A percentile compares a stretch with the other conserved stretches of the same genome.
Conservation (phyloP, 1,284 basidiomycete species). For the Agroathelia rolfsii region DNA sequence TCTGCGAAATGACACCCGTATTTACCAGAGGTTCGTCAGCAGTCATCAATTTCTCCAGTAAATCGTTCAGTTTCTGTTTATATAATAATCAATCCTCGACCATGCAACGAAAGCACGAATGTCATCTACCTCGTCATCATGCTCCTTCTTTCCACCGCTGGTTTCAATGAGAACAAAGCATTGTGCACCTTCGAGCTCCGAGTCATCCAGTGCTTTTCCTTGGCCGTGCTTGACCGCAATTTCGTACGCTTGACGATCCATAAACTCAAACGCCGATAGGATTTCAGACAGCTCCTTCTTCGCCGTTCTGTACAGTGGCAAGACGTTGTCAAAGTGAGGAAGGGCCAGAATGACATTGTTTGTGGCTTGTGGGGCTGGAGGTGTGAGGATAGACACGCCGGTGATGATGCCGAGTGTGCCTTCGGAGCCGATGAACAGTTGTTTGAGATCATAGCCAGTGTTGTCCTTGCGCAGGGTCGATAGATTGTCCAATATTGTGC, state of each 20-base stretch:
- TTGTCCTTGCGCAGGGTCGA: slow-evolving; percentile 93
- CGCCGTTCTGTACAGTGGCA: slow-evolving; percentile 59
- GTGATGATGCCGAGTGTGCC: slow-evolving; percentile 95
- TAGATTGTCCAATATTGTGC: slow-evolving; percentile 85
- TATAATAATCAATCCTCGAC: slow-evolving; percentile 6
- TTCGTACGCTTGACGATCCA: slow-evolving; percentile 84
- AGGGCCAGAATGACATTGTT: slow-evolving; percentile 73
- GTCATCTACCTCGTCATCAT: slow-evolving; percentile 80
- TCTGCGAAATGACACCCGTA: slow-evolving; percentile 91
- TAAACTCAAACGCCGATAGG: slow-evolving; percentile 95
- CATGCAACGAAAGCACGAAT: slow-evolving; percentile 5
- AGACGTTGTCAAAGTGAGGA: slow-evolving; percentile 64
- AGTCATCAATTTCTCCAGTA: slow-evolving; percentile 77
- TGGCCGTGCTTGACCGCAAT: slow-evolving; percentile 74
- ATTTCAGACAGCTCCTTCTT: slow-evolving; percentile 87
- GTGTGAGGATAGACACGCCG: slow-evolving; percentile 91
- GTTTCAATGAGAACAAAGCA: slow-evolving; percentile 96
- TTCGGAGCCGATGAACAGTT: slow-evolving; percentile 96
- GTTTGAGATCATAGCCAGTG: slow-evolving; percentile 98
- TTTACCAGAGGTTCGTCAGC: slow-evolving; percentile 69
- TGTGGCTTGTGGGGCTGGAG: slow-evolving; percentile 77
- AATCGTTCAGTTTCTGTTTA: slow-evolving; percentile 75
- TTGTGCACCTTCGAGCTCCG: slow-evolving; percentile 65
- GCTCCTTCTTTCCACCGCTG: slow-evolving; percentile 87
- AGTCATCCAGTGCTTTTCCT: slow-evolving; percentile 53